Evolutionary conservation across 2,329 filamentous ascomycete species (phyloP).

Genomic region (Pochonia chlamydosporia): DNA sequence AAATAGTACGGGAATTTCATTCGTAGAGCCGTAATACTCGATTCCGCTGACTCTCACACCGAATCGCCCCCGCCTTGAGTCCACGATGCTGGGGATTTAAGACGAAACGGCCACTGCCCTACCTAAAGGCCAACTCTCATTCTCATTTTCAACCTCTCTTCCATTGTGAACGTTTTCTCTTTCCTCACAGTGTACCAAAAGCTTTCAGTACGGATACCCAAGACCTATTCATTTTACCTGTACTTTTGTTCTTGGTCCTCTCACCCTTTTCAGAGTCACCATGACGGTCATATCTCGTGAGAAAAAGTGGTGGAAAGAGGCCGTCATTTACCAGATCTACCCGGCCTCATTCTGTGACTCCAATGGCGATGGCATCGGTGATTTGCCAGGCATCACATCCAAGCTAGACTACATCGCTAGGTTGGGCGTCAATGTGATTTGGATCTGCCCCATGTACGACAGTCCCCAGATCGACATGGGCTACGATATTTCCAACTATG

Average conservation of each 20-base stretch:
- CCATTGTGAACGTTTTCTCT: no score
- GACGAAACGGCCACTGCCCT: neutral
- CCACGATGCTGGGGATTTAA: slow-evolving; percentile 2
- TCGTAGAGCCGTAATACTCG: no score
- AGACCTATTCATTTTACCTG: no score
- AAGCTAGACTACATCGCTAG: slow-evolving; percentile 56
- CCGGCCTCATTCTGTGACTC: slow-evolving; percentile 52
- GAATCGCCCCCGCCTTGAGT: neutral
- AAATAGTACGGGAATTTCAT: no score
- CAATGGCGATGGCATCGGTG: slow-evolving; percentile 54
- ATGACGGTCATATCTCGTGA: slow-evolving; percentile 18
- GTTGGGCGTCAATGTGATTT: slow-evolving; percentile 59
- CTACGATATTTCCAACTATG: slow-evolving; percentile 65
- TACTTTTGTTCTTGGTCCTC: neutral
- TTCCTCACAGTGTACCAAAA: no score
- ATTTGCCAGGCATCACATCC: slow-evolving; percentile 56
- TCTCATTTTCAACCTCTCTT: neutral
- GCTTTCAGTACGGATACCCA: no score
- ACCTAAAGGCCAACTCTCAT: neutral
- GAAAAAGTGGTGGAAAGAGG: slow-evolving; percentile 50
- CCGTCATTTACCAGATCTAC: slow-evolving; percentile 54
- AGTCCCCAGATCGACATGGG: slow-evolving; percentile 64
- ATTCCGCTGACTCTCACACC: neutral
- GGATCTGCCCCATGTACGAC: slow-evolving; percentile 62
- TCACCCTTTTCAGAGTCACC: neutral